Conservation (phyloP, 306 rosid genomes). For the Mucuna pruriens region DNA sequence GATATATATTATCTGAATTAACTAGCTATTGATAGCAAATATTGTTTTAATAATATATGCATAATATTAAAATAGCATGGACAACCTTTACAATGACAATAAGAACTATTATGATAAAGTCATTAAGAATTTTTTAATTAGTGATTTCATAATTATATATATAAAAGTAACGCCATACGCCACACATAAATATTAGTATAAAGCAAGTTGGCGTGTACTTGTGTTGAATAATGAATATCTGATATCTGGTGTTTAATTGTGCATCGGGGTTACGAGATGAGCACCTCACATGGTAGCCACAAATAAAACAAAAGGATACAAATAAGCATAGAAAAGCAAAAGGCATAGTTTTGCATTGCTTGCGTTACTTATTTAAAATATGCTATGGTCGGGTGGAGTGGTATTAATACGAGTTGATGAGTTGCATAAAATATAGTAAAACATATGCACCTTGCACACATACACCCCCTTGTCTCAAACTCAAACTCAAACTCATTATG, state of each 20-base stretch:
- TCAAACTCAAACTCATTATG: too few relatives aligned
- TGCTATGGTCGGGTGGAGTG: background rate
- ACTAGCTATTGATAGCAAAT: too few relatives aligned
- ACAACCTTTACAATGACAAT: too few relatives aligned
- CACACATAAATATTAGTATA: background rate
- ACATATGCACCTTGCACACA: too few relatives aligned
- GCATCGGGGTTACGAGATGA: background rate
- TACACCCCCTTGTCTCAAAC: too few relatives aligned
- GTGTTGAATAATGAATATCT: too few relatives aligned
- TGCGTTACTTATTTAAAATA: background rate
- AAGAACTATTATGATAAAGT: background rate
- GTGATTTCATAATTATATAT: background rate
- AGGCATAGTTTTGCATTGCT: background rate
- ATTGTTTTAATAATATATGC: too few relatives aligned
- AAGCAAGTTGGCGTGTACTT: background rate
- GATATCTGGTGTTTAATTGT: slow-evolving; percentile 3
- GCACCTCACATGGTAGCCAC: slow-evolving; percentile 18
- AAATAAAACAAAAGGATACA: slow-evolving; percentile 10
- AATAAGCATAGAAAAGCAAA: background rate
- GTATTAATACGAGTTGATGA: background rate
- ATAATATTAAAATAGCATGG: too few relatives aligned
- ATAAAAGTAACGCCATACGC: background rate
- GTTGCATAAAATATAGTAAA: background rate
- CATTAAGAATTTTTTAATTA: background rate
- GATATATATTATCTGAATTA: too few relatives aligned